Evolutionary conservation across 2,329 filamentous ascomycete genomes (phyloP).

Genomic region (Claviceps capensis): DNA sequence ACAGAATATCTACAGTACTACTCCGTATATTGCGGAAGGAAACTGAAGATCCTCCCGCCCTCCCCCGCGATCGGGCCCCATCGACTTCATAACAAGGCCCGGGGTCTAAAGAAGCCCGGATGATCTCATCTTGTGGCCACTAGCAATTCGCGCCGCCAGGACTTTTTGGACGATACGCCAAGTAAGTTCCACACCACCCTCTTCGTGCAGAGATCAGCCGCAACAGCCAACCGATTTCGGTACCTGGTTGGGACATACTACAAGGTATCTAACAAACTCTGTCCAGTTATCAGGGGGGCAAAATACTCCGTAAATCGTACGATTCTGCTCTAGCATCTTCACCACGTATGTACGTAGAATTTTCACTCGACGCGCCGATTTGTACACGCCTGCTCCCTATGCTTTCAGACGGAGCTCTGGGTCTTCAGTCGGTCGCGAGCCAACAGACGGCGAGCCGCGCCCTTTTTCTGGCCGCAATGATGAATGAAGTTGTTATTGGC

Average conservation of each 20-base stretch:
- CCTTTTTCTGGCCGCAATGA: conserved; percentile 9
- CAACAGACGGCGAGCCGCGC: conserved; percentile 9
- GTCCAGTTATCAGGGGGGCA: conserved; percentile 9
- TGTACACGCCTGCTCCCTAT: conserved; percentile 8
- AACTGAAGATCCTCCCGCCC: too few relatives aligned
- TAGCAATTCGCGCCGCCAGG: neutral
- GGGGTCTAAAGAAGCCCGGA: too few relatives aligned
- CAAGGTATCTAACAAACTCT: conserved; percentile 6
- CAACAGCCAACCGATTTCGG: neutral
- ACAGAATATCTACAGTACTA: too few relatives aligned
- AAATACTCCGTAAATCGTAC: conserved; percentile 6
- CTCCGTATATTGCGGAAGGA: too few relatives aligned
- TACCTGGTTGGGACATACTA: neutral
- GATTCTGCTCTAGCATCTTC: conserved; percentile 9
- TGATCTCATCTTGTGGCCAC: too few relatives aligned
- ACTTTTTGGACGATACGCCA: conserved; percentile 6
- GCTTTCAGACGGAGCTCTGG: conserved; percentile 11
- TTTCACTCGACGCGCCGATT: conserved; percentile 11
- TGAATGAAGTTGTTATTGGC: conserved; percentile 9
- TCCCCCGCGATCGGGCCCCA: too few relatives aligned
- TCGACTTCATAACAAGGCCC: too few relatives aligned
- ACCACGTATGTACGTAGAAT: conserved; percentile 6
- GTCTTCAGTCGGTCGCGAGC: conserved; percentile 11
- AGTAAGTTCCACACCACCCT: conserved; percentile 9
- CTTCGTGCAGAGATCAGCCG: conserved; percentile 8